Base-by-base conservation (phyloP, 495 filamentous ascomycete genomes). In the Aspergillus ellipticus region DNA sequence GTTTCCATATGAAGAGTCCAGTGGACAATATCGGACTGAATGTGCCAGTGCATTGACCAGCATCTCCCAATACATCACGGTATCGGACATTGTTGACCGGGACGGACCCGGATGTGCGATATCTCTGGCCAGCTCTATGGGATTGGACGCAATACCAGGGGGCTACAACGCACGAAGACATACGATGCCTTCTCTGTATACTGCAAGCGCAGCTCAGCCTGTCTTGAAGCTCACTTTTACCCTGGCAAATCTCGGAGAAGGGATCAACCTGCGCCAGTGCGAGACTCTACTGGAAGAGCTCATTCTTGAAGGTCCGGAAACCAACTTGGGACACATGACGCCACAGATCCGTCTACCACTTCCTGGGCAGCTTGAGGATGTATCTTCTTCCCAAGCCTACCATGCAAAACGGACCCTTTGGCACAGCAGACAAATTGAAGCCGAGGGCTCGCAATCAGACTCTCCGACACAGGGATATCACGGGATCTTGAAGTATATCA, bases 401-500 rank as follows among this genome's bases (percentile, higher is more conserved):
- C 24, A 5, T 21, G 28, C 22, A 10, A 28, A 6, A 7, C 5
- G n/a, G 16, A 17, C 10, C 13, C 15, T 29, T 10, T 16, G 22
- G 28, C 45, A 24, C n/a, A 29, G 45, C 3, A 21, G 16, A 13
- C 6, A 26, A 4, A 10, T 13, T 6, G n/a, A 22, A 28, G 3
- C 49, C 22, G 22, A 26, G 21, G 11, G 3, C 35, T 19, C 20
- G 10, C 33, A 42, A 41, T 10, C 50, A 20, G 11, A 42, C 22
- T 26, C 35, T 24, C 15, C 22, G 1, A n/a, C 24, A n/a, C 51
- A 45, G 11, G 42, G 26, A 45, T 53, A 53, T n/a, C 51, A 33
- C 19, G 51, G 51, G 22, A 45, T 53, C 8, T 17, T 53, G 22
- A 24, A 53, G 16, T 53, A 43, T 19, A 20, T 53, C 13, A 26